Evolutionary conservation across 768 basidiomycete species (phyloP), one percentile per base, ranked within the genome.

Genomic region (Auriscalpium microsporum): DNA sequence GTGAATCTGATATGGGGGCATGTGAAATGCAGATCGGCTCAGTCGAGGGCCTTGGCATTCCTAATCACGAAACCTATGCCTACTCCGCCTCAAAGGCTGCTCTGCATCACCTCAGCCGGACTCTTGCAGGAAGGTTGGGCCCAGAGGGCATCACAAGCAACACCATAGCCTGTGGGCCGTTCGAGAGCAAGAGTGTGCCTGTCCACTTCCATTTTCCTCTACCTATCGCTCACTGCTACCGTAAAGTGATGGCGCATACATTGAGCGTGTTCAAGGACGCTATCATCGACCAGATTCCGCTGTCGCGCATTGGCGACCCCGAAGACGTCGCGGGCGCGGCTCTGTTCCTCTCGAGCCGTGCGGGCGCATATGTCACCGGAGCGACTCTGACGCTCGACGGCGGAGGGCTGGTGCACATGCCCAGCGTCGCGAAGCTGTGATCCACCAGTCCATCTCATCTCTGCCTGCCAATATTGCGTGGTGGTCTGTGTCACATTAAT

Each of bases 21-120:
- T 28, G 5, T 28, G 28, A 4, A 13, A 42, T 42, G 40, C 56
- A 85, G 82, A 84, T 79, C 60, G 84, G 78, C 36, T 83, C 80
- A 14, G 75, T 86, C 38, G 84, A 86, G 62, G 83, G 79, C 10
- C 60, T 77, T 3, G 61, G 63, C 17, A 76, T 83, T 4, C 81
- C 81, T 2, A 67, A 71, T 21, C 74, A 79, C 55, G 81, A 86
- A 58, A 85, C 83, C 2, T 85, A 81, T 58, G 81, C 83, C 0
- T 85, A 86, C 63, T 77, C 80, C 35, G 77, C 82, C 4, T 79
- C 78, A n/a, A 87, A 87, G 64, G 81, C 79, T 6, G 81, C 73
- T 3, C 66, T 83, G 52, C 78, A 81, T 63, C 83, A 84, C 53
- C 67, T 84, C 33, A 80, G 80, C 54, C 72, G 79, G 19, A 76